Evolutionary conservation across 129 eudicot genomes (phyloP).

Genomic region (Tanacetum coccineum): DNA sequence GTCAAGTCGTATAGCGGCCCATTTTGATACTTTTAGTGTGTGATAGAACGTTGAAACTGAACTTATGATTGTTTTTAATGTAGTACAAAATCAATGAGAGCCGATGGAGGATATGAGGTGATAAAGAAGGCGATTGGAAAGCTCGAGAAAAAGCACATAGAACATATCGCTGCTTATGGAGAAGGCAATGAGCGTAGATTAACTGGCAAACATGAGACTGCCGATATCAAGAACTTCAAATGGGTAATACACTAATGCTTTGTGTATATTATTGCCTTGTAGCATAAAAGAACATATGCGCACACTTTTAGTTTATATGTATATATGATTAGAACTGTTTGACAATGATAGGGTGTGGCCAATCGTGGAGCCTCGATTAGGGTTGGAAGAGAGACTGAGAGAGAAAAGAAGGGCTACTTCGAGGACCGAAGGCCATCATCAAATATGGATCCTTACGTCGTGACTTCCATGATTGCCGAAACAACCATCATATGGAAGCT

Average conservation of each 20-base stretch:
- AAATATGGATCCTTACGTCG: constrained; percentile 82
- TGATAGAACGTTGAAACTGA: neutral
- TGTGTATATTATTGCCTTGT: too few relatives aligned
- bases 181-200: constrained; percentile 90
- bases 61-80: neutral
- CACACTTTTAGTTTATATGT: neutral
- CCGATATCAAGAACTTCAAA: constrained; percentile 57
- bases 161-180: constrained; percentile 81
- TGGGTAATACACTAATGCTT: constrained; percentile 44
- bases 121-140: constrained; percentile 76
- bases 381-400: constrained; percentile 83
- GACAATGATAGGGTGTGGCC: constrained; percentile 58
- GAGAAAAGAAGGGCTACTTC: constrained; percentile 68
- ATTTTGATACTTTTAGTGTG: neutral
- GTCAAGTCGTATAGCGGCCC: neutral
- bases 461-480: constrained; percentile 90
- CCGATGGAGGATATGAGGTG: constrained; percentile 62
- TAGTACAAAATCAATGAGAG: constrained; percentile 75
- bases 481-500: constrained; percentile 74
- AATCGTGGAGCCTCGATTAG: constrained; percentile 80
- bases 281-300: neutral
- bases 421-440: constrained; percentile 91
- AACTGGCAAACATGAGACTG: constrained; percentile 81
- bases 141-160: constrained; percentile 62
- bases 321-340: neutral